These are phyloP conservation scores for Iris macrosiphon DNA, from an alignment of 106 monocot genomes.

Conservation along the genomic window DNA sequence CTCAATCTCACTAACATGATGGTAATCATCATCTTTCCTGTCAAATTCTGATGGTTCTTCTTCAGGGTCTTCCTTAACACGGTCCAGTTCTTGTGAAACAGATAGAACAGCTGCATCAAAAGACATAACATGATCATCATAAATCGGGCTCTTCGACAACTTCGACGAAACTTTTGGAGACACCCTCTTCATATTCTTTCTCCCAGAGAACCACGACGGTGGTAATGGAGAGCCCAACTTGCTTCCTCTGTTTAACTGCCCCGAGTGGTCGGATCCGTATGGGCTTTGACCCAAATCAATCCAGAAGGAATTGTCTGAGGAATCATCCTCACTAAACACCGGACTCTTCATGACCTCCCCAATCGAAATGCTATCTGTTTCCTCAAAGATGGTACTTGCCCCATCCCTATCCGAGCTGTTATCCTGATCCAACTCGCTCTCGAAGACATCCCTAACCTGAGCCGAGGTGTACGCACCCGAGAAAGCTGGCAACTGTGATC, in stretches of 20 bases:
- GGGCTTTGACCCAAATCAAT: slow-evolving; percentile 96
- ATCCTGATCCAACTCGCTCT: slow-evolving; percentile 77
- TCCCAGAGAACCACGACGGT: slow-evolving; percentile 65
- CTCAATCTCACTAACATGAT: slow-evolving; percentile 16
- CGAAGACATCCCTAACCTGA: slow-evolving; percentile 82
- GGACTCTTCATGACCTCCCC: slow-evolving; percentile 96
- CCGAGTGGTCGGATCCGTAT: slow-evolving; percentile 50
- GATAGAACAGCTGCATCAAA: slow-evolving; percentile 94
- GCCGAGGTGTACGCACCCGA: slow-evolving; percentile 85
- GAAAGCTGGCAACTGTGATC: slow-evolving; percentile 80
- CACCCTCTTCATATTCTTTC: slow-evolving; percentile 45
- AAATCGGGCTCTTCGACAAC: slow-evolving; percentile 51
- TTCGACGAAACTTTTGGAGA: slow-evolving; percentile 51
- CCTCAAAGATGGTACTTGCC: slow-evolving; percentile 82
- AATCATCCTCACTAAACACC: slow-evolving; percentile 83
- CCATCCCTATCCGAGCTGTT: slow-evolving; percentile 90
- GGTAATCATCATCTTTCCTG: slow-evolving; percentile 13
- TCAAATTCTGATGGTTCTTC: slow-evolving; percentile 19
- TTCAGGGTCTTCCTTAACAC: slow-evolving; percentile 38
- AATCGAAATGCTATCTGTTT: slow-evolving; percentile 72
- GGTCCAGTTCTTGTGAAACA: slow-evolving; percentile 61
- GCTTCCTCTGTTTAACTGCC: slow-evolving; percentile 40
- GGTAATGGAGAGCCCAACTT: slow-evolving; percentile 81
- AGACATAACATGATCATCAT: slow-evolving; percentile 66
- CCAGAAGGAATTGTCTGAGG: slow-evolving; percentile 86